phyloP scores from a whole-genome alignment of 78 protist species.

The Pigoraptor vietnamica region DNA sequence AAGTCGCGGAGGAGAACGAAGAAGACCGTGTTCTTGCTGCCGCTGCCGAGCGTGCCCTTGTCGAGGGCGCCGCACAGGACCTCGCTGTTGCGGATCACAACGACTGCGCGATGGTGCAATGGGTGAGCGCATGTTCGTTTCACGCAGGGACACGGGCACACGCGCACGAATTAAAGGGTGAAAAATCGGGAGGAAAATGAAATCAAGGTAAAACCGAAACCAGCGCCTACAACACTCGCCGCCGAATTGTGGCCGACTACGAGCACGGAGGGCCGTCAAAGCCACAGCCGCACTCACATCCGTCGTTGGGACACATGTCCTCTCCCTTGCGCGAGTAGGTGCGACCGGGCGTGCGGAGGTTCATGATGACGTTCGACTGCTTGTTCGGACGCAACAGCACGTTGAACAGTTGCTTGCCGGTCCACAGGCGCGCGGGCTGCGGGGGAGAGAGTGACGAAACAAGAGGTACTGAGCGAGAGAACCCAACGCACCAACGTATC shows the following conservation, averaged over 20 bases:
- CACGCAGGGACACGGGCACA: not conserved
- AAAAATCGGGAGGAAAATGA: too few species aligned
- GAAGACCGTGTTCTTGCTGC: conserved; percentile 80
- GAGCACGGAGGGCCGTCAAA: not conserved
- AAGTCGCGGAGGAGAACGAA: conserved; percentile 69
- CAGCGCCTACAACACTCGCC: too few species aligned
- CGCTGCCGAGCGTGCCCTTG: conserved; percentile 73
- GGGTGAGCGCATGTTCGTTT: not conserved
- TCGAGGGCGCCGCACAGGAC: conserved; percentile 88
- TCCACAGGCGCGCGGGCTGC: conserved; percentile 93
- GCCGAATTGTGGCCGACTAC: not conserved
- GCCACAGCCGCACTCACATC: conserved; percentile 41
- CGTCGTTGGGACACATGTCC: conserved; percentile 87
- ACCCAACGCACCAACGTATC: too few species aligned
- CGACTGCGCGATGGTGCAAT: not conserved
- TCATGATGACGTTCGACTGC: conserved; percentile 25
- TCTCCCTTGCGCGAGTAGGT: conserved; percentile 39
- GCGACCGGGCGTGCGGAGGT: conserved; percentile 55
- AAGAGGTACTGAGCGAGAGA: too few species aligned
- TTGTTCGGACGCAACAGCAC: conserved; percentile 65
- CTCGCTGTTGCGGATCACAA: conserved; percentile 56
- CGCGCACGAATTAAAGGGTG: too few species aligned
- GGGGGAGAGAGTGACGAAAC: not conserved
- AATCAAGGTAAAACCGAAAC: too few species aligned
- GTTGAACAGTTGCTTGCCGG: conserved; percentile 96